Evolutionary conservation across 2,329 filamentous ascomycete genomes (phyloP).

Genomic region (Emericellopsis atlantica): DNA sequence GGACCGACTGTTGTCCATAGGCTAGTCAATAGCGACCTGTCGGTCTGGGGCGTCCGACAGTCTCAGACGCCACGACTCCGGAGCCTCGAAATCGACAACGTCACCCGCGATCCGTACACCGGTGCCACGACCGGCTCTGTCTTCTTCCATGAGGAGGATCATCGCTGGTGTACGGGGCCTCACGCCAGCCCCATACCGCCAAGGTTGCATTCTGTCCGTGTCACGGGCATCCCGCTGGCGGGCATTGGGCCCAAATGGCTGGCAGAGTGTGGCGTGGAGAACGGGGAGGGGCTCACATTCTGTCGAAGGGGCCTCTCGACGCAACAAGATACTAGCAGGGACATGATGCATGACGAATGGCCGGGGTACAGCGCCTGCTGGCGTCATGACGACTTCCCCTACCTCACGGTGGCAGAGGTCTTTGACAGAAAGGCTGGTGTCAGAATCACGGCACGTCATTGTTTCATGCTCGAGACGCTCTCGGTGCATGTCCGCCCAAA

Average conservation of each 20-base stretch:
- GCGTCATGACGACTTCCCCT: slow-evolving; percentile 41
- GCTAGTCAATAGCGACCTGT: slow-evolving; percentile 37
- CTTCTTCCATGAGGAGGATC: slow-evolving; percentile 44
- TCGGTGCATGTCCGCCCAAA: slow-evolving; percentile 27
- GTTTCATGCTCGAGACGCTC: slow-evolving; percentile 32
- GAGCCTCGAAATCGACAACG: slow-evolving; percentile 33
- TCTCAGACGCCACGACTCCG: slow-evolving; percentile 34
- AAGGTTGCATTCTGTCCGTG: slow-evolving; percentile 30
- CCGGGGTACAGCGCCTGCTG: slow-evolving; percentile 28
- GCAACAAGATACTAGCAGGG: not conserved
- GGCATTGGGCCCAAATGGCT: slow-evolving; percentile 35
- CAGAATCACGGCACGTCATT: slow-evolving; percentile 28
- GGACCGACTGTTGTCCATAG: slow-evolving; percentile 32
- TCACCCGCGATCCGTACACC: slow-evolving; percentile 20
- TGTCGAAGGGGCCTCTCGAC: slow-evolving; percentile 19
- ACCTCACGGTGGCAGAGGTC: slow-evolving; percentile 31
- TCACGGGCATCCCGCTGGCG: slow-evolving; percentile 40
- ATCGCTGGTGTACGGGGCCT: slow-evolving; percentile 32
- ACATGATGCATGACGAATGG: slow-evolving; percentile 3
- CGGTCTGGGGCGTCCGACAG: slow-evolving; percentile 39
- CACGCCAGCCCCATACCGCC: slow-evolving; percentile 26
- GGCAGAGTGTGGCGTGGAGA: slow-evolving; percentile 28
- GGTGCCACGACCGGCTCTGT: slow-evolving; percentile 20
- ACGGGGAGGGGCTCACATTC: slow-evolving; percentile 24
- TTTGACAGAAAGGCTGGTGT: slow-evolving; percentile 31